Conservation (phyloP, 306 rosid species). For the Lablab purpureus region DNA sequence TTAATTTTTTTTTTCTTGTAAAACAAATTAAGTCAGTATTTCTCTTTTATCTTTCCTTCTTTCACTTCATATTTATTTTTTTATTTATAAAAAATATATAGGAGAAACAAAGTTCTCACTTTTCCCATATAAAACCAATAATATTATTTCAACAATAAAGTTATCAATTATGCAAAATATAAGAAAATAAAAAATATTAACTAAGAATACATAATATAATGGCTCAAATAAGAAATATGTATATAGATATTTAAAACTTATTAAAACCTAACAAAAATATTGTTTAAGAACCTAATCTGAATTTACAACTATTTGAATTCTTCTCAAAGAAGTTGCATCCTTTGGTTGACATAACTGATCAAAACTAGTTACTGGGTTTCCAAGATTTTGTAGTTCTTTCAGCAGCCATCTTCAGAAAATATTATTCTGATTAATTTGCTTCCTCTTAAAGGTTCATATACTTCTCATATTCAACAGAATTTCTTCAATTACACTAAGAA, state of each 20-base stretch:
- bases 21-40: no score
- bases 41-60: no score
- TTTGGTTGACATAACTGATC: background rate
- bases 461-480: background rate
- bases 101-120: no score
- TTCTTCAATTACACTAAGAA: conserved; percentile 8
- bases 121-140: no score
- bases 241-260: background rate
- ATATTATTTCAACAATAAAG: background rate
- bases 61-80: no score
- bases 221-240: background rate
- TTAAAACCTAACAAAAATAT: background rate
- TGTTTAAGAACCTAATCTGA: background rate
- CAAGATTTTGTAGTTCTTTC: background rate
- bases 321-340: conserved; percentile 15
- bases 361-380: background rate
- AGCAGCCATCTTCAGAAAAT: background rate
- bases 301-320: background rate
- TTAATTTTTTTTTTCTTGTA: no score
- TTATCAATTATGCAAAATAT: no score
- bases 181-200: no score
- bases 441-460: background rate
- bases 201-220: background rate
- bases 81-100: no score
- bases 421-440: background rate